phyloP scores from a whole-genome alignment of 495 filamentous ascomycete species.

The Penicillium flavigenum region DNA sequence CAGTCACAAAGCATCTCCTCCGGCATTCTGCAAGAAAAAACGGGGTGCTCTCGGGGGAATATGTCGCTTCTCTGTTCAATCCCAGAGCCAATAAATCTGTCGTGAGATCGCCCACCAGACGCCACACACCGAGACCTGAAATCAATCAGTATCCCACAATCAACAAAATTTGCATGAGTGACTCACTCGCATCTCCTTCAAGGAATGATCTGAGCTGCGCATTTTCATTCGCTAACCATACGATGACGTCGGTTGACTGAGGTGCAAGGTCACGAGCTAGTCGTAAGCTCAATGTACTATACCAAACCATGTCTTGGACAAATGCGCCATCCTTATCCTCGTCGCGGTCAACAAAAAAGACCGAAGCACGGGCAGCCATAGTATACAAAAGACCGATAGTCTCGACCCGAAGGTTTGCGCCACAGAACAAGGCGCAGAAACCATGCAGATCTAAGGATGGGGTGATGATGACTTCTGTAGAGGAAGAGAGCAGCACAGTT shows the following conservation, averaged over 20 bases:
- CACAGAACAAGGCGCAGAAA: constrained; percentile 16
- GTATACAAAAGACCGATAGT: constrained; percentile 23
- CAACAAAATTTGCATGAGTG: background rate
- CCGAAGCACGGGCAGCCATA: constrained; percentile 19
- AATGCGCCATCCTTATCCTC: constrained; percentile 11
- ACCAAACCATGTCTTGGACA: constrained; percentile 21
- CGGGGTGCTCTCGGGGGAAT: constrained; percentile 16
- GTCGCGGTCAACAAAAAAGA: constrained; percentile 7
- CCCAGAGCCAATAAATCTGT: constrained; percentile 25
- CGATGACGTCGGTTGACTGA: constrained; percentile 18
- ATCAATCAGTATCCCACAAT: constrained; percentile 5
- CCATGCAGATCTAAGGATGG: too few relatives aligned
- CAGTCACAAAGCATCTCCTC: constrained; percentile 17
- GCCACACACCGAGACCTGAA: constrained; percentile 23
- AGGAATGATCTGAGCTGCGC: constrained; percentile 14
- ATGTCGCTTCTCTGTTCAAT: constrained; percentile 23
- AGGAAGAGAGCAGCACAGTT: too few relatives aligned
- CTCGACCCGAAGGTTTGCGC: constrained; percentile 21
- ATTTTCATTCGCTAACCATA: constrained; percentile 26
- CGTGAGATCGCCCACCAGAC: constrained; percentile 20
- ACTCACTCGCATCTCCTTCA: constrained; percentile 27
- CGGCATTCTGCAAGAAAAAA: constrained; percentile 25
- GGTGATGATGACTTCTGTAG: too few relatives aligned
- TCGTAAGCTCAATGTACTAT: constrained; percentile 15
- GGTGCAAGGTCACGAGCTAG: constrained; percentile 25